Conservation (phyloP, 768 basidiomycete genomes). For the Naematelia aurantialba region DNA sequence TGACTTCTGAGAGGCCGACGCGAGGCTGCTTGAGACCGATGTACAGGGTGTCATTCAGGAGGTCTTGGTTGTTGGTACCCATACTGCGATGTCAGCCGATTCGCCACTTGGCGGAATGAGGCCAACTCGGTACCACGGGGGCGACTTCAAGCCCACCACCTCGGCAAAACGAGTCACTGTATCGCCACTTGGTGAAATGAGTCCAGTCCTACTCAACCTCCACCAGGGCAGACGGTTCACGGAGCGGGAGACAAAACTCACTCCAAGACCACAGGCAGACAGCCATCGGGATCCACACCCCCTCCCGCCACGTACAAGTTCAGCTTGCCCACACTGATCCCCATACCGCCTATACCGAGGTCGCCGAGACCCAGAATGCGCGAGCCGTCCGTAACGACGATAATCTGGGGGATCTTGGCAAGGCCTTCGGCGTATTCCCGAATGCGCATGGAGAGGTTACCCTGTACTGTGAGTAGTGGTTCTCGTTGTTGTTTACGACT, state of each 20-base stretch:
- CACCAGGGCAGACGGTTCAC: not conserved
- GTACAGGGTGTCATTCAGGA: conserved; percentile 82
- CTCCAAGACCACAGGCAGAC: conserved; percentile 44
- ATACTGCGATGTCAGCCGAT: conserved; percentile 56
- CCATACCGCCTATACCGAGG: conserved; percentile 52
- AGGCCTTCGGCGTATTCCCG: conserved; percentile 26
- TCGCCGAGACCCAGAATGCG: conserved; percentile 79
- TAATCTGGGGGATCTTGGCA: conserved; percentile 60
- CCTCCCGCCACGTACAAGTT: conserved; percentile 86
- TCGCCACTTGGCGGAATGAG: not conserved
- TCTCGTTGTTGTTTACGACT: too few species aligned
- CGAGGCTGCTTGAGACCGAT: conserved; percentile 69
- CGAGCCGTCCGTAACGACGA: conserved; percentile 90
- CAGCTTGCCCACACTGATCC: conserved; percentile 81
- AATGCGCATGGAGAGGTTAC: conserved; percentile 33
- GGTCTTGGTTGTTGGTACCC: conserved; percentile 77
- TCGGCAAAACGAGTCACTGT: too few species aligned
- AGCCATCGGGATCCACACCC: conserved; percentile 55
- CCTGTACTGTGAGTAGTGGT: conserved; percentile 23
- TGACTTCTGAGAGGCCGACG: conserved; percentile 25
- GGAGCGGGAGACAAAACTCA: conserved; percentile 14
- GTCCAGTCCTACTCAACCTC: conserved; percentile 7
- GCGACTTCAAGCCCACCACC: too few species aligned
- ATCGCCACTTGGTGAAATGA: too few species aligned
- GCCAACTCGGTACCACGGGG: too few species aligned